Evolutionary conservation across 768 basidiomycete species (phyloP), one percentile per base, ranked within the genome.

Genomic region (Hygrocybe coccinea): DNA sequence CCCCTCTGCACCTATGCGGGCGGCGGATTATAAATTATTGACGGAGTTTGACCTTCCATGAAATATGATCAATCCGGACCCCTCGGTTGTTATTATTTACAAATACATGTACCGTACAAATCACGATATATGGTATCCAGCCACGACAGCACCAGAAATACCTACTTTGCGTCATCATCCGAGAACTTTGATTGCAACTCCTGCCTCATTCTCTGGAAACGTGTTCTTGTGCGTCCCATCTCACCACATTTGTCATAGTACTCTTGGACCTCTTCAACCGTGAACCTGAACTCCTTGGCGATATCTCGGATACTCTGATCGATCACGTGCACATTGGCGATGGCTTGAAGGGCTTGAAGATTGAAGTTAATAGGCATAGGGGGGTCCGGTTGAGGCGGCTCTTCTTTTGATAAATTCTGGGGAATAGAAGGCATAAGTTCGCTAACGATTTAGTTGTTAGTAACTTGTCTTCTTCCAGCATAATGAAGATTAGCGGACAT

Each of bases 1-100:
- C 59, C 91, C 91, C 22, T 82, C 88, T 19, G 91, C 91, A 8
- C 91, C 91, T 3, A 74, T 70, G n/a, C 78, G 90, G 59, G 84
- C 78, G 22, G 84, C 82, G 25, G 83, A 87, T 60, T 80, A 86
- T 64, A 85, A 84, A 58, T 69, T 84, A 21, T 69, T 88, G 45
- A 79, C 79, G 5, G 89, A 90, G 52, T 78, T 82, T 43, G 86
- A 89, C 59, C 61, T 76, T 38, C 63, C 65, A 59, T 72, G 69
- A 68, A 44, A 24, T 21, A 33, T 41, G 14, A 5, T 41, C 38
- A 9, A 37, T 22, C 24, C 29, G 50, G 19, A 22, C 45, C 45
- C 38, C 14, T 39, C 12, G 21, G 5, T 12, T 3, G 5, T 12
- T 3, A 46, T 46, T 19, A 46, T 6, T 6, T 19, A 46, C 17